Evolutionary conservation across 768 basidiomycete genomes (phyloP), one percentile per base, ranked within the genome.

Genomic region (Leccinum rimulosum): DNA sequence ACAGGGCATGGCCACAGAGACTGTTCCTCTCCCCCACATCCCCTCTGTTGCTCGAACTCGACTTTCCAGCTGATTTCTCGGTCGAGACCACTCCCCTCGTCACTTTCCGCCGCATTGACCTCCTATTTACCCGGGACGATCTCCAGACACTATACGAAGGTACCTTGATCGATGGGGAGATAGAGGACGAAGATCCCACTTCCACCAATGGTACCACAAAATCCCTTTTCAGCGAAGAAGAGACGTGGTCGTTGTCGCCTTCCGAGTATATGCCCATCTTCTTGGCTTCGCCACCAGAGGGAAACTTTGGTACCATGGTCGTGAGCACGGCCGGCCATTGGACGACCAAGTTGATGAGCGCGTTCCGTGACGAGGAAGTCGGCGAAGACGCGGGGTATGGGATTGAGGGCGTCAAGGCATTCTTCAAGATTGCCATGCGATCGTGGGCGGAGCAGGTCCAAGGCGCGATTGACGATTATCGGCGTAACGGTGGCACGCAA

Each of bases 261-360:
- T 66, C 73, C 1, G 81, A 83, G 50, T 87, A 87, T 70, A 73
- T 86, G 64, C 70, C 75, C 30, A 63, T 78, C 17, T 82, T 88
- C 71, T 69, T 80, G 10, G 69, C 73, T 1, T 61, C 70, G 3
- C 72, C 78, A 1, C 84, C 84, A 4, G 63, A 76, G 19, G 78
- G 68, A 6, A 82, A 84, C 61, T 89, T 86, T 68, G 79, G 79
- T 45, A 87, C 85, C 10, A 74, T 89, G 69, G 65, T 89, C 57
- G 80, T 83, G 28, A 85, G 79, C 70, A 88, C 87, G 0, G 87
- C 74, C 4, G 87, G 86, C 1, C 87, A 88, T 68, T 89, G 87
- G 87, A 88, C 85, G 2, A 81, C 82, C 5, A 80, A 78, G 0
- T 64, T 84, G 25, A 80, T 88, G 66, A 68, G 70, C 7, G 80